Conservation (phyloP, 768 basidiomycete genomes). For the Hysterangium stoloniferum region DNA sequence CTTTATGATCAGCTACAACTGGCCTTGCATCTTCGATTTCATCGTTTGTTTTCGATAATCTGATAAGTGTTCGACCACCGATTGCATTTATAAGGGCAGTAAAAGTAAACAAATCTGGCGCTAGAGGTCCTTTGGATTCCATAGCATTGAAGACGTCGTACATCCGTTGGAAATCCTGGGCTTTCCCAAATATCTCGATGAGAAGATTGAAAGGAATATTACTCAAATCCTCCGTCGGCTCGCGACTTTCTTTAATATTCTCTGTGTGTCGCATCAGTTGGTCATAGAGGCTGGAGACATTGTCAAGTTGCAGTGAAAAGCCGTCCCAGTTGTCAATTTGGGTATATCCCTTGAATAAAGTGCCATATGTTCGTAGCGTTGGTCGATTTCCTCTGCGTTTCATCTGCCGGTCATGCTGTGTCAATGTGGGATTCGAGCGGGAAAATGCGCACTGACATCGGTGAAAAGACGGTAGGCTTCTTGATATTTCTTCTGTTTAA, state of each 20-base stretch:
- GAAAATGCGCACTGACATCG: constrained; percentile 43
- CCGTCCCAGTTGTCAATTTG: constrained; percentile 53
- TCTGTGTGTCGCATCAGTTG: constrained; percentile 45
- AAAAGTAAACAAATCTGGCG: constrained; percentile 53
- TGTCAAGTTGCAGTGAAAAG: constrained; percentile 52
- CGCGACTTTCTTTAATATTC: constrained; percentile 41
- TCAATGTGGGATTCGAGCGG: constrained; percentile 15
- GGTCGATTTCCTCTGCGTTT: constrained; percentile 75
- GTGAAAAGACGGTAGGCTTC: constrained; percentile 57
- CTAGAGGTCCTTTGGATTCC: constrained; percentile 53
- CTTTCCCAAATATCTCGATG: constrained; percentile 57
- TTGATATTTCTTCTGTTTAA: constrained; percentile 49
- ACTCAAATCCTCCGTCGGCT: constrained; percentile 40
- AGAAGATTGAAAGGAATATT: constrained; percentile 42
- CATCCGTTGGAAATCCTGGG: constrained; percentile 52
- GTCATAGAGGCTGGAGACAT: constrained; percentile 54
- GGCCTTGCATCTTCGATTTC: background rate
- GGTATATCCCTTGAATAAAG: constrained; percentile 58
- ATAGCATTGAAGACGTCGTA: constrained; percentile 71
- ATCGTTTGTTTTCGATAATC: constrained; percentile 15
- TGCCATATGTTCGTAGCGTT: constrained; percentile 56
- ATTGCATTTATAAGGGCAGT: constrained; percentile 56
- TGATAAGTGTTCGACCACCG: constrained; percentile 22
- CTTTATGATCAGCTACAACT: background rate
- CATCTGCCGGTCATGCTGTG: constrained; percentile 44